Evolutionary conservation across 345 rosid genomes (phyloP), one percentile per base, ranked within the genome.

Genomic region (Boechera retrofracta): DNA sequence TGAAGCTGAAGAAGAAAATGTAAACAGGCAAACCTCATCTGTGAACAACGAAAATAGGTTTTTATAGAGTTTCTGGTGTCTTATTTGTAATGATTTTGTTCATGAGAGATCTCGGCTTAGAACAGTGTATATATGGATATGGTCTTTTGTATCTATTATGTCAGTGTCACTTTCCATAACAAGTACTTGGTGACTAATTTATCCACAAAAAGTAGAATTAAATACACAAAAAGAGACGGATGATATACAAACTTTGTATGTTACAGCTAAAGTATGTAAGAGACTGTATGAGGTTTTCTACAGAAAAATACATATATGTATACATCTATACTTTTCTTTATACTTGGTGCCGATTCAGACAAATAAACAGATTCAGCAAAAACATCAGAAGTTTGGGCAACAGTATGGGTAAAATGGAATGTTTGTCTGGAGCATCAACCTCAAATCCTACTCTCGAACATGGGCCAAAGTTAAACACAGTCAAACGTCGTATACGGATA

Each of bases 401-500:
- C 28, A 11, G 35, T 49, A 9, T 64, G 67, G 56, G 72, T 71
- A 48, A 71, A 72, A 51, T 36, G 76, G 45, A 36, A 77, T 48
- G 65, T 44, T 42, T 64, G 67, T 47, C 53, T 55, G 80, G 62
- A 47, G 72, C 64, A 66, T 65, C 69, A 49, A 78, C 73, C 69
- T 66, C 81, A 64, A 64, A 66, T 78, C 69, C 78, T 67, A 66
- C 38, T 58, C 41, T 13, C 16, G 58, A 67, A 28, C 64, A 79
- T 15, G 35, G 35, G 78, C 64, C 64, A 35, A 44, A 51, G 77
- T 78, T 70, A 77, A 66, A 71, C 66, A 36, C 10, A 48, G 54
- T 79, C 87, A 95, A 70, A 92, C 97, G 77, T 95, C 98, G 69
- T 89, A 95, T 75, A 95, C 99, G 53, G 96, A 83, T 64, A 95